Base-by-base conservation (phyloP, 768 basidiomycete genomes). In the Mycena leptocephala region DNA sequence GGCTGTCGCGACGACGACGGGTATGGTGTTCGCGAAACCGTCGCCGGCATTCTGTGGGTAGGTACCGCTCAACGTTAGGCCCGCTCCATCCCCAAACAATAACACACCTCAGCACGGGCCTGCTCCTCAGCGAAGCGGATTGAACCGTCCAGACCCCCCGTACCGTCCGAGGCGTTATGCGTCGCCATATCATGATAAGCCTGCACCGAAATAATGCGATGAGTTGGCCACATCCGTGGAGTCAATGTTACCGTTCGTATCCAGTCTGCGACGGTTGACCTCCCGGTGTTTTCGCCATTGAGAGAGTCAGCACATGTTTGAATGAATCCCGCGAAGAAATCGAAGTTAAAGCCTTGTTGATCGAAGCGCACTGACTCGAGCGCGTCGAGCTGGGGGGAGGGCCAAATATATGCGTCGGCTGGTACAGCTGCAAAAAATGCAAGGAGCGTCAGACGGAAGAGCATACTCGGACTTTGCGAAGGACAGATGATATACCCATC, bases 61-160 rank as follows among this genome's bases (percentile, higher is more conserved):
- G 26, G 56, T n/a, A 62, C 39, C 18, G 39, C 18, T n/a, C n/a
- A n/a, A n/a, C n/a, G n/a, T n/a, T n/a, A n/a, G n/a, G n/a, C n/a
- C n/a, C n/a, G n/a, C n/a, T n/a, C n/a, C n/a, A n/a, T n/a, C n/a
- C n/a, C n/a, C n/a, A 18, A 41, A 41, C 4, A 41, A 14, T n/a
- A 62, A 37, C 70, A 46, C 28, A 35, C 30, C 68, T 75, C 30
- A 63, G 55, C 13, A 28, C 74, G 74, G 13, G 58, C 46, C 22
- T 6, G 16, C 66, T 75, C 63, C 80, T 32, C 13, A 4, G 16
- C 80, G 70, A 76, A 81, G 1, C 73, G 70, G 35, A 83, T 78
- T 2, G 81, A 82, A 1, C 76, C 81, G 61, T 83, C 82, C 37
- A 82, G 71, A 24, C 82, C 82, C n/a, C 82, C 81, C 5, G 77